Base-by-base conservation (phyloP, 495 filamentous ascomycete species). In the Poronia punctata region DNA sequence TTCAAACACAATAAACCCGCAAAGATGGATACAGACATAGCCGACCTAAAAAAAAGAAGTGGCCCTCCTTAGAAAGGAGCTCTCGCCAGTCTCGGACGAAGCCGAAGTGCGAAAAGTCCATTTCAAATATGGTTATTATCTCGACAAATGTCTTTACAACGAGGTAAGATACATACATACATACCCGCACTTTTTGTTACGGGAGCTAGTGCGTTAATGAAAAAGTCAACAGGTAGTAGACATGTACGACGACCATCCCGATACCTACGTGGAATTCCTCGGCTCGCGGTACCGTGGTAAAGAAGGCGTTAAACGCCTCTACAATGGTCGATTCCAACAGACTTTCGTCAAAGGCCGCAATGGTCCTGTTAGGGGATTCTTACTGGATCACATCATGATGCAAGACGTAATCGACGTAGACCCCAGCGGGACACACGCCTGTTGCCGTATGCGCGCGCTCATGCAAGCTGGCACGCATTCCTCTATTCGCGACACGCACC, bases 131-230 rank as follows among this genome's bases (percentile, higher is more conserved):
- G 73, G 73, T 35, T 76, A 76, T 56, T 76, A 76, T 47, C 65
- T 76, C 28, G 73, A 76, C 58, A 76, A 76, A 36, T 76, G 73
- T 43, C 59, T 75, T 1, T 76, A 76, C 60, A 66, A 75, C 41
- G 66, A 76, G 56, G 70, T 63, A 38, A 35, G 55, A 27, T 21
- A 12, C 7, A n/a, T n/a, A n/a, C 26, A 2, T 19, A 31, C 3
- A 11, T 24, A 9, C 15, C n/a, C 3, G 16, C 7, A 32, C 16
- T 12, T 23, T 31, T 7, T n/a, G 10, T 9, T 14, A 16, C 30
- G 17, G 9, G 6, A 12, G 29, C 10, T 14, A 1, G 21, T 41
- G n/a, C n/a, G n/a, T n/a, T n/a, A n/a, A n/a, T n/a, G n/a, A n/a
- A 9, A 28, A 8, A 10, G 12, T 11, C 21, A 6, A 15, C 32